Evolutionary conservation across 352 stramenopile genomes (phyloP).

Genomic region (Globisporangium splendens): DNA sequence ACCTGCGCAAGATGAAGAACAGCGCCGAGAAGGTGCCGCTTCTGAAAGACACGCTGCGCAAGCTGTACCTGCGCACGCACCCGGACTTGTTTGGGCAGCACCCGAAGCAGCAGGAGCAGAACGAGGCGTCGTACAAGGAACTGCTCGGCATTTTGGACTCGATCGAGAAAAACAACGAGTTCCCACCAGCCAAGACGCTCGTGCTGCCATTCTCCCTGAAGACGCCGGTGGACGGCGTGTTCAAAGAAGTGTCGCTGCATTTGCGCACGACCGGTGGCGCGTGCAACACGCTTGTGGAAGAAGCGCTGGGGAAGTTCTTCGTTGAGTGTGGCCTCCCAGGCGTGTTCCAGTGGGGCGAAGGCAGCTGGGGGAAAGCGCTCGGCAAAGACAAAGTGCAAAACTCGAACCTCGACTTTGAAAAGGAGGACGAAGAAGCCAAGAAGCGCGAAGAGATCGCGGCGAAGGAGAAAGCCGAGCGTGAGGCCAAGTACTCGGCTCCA

Average conservation of each 20-base stretch:
- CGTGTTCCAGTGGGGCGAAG: slow-evolving; percentile 69
- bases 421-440: slow-evolving; percentile 44
- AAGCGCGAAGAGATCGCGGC: slow-evolving; percentile 35
- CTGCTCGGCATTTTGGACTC: slow-evolving; percentile 76
- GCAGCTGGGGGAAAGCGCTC: slow-evolving; percentile 69
- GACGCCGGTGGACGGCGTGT: slow-evolving; percentile 60
- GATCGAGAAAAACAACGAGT: slow-evolving; percentile 79
- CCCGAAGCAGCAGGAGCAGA: slow-evolving; percentile 54
- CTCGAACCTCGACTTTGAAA: slow-evolving; percentile 61
- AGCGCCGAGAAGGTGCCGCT: slow-evolving; percentile 48
- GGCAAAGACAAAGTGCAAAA: slow-evolving; percentile 56
- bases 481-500: slow-evolving; percentile 35
- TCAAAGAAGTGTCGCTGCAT: slow-evolving; percentile 62
- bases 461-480: slow-evolving; percentile 29
- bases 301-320: slow-evolving; percentile 70
- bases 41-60: slow-evolving; percentile 76
- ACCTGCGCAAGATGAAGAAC: slow-evolving; percentile 78
- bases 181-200: slow-evolving; percentile 66
- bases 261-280: slow-evolving; percentile 67
- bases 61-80: slow-evolving; percentile 80
- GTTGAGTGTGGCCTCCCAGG: slow-evolving; percentile 53
- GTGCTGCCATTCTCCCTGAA: slow-evolving; percentile 69
- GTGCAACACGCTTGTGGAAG: slow-evolving; percentile 78
- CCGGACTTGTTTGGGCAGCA: slow-evolving; percentile 75
- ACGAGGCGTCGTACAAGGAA: slow-evolving; percentile 80